Evolutionary conservation across 2,329 filamentous ascomycete species (phyloP).

Genomic region (Sclerotinia nivalis): DNA sequence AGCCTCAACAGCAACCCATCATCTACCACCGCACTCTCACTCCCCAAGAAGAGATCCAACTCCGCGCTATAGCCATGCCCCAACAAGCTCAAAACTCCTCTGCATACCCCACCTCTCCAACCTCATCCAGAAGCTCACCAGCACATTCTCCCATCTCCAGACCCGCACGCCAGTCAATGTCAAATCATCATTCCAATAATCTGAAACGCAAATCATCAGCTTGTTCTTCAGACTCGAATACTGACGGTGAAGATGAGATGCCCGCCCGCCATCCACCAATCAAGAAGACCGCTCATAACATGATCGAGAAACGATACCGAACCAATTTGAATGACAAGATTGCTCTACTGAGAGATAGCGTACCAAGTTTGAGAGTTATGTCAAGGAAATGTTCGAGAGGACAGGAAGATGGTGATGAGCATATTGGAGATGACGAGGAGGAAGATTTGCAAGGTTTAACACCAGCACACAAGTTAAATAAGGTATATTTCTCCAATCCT

Average conservation of each 20-base stretch:
- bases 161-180: slow-evolving; percentile 42
- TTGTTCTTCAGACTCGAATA: slow-evolving; percentile 33
- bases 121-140: slow-evolving; percentile 36
- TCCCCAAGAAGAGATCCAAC: slow-evolving; percentile 42
- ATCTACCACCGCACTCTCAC: slow-evolving; percentile 27
- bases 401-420: slow-evolving; percentile 47
- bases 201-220: slow-evolving; percentile 37
- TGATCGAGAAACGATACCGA: slow-evolving; percentile 82
- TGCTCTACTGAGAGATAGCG: slow-evolving; percentile 70
- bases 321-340: slow-evolving; percentile 86
- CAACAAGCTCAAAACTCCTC: slow-evolving; percentile 43
- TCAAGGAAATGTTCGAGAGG: slow-evolving; percentile 49
- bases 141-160: slow-evolving; percentile 50
- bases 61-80: slow-evolving; percentile 66
- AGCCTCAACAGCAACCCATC: slow-evolving; percentile 16
- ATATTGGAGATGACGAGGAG: slow-evolving; percentile 41
- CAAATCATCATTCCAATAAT: slow-evolving; percentile 53
- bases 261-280: slow-evolving; percentile 48
- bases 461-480: slow-evolving; percentile 69
- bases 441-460: slow-evolving; percentile 61
- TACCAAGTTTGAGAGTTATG: slow-evolving; percentile 66
- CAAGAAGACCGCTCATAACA: slow-evolving; percentile 82
- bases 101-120: slow-evolving; percentile 53
- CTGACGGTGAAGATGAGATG: slow-evolving; percentile 52
- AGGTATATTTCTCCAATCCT: slow-evolving; percentile 44